Evolutionary conservation across 768 basidiomycete species (phyloP).

Genomic region (Calvatia gigantea): DNA sequence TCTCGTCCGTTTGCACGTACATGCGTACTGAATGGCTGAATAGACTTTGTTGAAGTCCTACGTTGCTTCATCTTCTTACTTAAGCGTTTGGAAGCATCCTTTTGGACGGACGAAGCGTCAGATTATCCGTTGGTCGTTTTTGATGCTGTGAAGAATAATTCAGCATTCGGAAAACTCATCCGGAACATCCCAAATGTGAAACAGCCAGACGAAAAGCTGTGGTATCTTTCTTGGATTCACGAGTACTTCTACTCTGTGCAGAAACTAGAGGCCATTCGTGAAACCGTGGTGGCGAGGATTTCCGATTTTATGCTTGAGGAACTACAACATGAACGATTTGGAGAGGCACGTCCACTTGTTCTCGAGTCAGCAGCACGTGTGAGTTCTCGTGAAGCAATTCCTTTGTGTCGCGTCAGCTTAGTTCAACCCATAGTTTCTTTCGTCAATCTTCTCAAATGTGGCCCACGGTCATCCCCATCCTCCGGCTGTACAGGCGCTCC

Average conservation of each 20-base stretch:
- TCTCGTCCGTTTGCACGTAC: slow-evolving; percentile 13
- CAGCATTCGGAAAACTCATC: slow-evolving; percentile 45
- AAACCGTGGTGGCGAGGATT: slow-evolving; percentile 70
- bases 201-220: slow-evolving; percentile 30
- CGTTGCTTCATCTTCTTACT: slow-evolving; percentile 58
- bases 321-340: slow-evolving; percentile 74
- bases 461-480: slow-evolving; percentile 18
- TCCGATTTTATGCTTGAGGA: slow-evolving; percentile 76
- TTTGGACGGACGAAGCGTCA: slow-evolving; percentile 71
- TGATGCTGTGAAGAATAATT: slow-evolving; percentile 81
- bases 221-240: slow-evolving; percentile 63
- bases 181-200: slow-evolving; percentile 23
- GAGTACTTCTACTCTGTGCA: slow-evolving; percentile 59
- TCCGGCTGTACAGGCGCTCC: slow-evolving; percentile 19
- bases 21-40: slow-evolving; percentile 8
- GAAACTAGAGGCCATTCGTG: slow-evolving; percentile 38
- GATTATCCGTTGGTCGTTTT: slow-evolving; percentile 79
- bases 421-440: slow-evolving; percentile 26
- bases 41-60: slow-evolving; percentile 61
- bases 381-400: slow-evolving; percentile 25
- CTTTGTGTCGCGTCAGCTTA: not conserved
- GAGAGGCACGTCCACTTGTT: slow-evolving; percentile 51
- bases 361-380: slow-evolving; percentile 64
- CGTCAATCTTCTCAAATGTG: slow-evolving; percentile 24
- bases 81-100: slow-evolving; percentile 44